phyloP scores from a whole-genome alignment of 2,329 filamentous ascomycete species.

The Fusarium globosum region DNA sequence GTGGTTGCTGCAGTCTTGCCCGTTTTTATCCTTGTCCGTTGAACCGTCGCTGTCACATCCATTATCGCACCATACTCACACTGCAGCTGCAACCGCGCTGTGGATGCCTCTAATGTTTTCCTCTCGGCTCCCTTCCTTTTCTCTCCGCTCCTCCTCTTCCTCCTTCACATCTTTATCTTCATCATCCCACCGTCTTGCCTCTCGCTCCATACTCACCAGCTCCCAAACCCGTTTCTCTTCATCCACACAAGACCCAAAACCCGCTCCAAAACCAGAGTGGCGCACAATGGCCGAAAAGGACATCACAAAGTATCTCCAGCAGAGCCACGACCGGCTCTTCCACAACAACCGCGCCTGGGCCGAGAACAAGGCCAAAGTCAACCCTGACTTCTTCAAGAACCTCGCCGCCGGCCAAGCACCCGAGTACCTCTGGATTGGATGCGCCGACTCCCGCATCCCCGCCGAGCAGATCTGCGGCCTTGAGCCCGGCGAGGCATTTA shows the following conservation, averaged over 20 bases:
- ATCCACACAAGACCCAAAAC: constrained; percentile 7
- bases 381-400: constrained; percentile 74
- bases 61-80: constrained; percentile 23
- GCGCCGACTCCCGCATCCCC: constrained; percentile 90
- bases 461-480: constrained; percentile 87
- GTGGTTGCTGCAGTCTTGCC: constrained; percentile 9
- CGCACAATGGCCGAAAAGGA: constrained; percentile 54
- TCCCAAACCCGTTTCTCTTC: constrained; percentile 26
- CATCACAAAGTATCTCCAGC: constrained; percentile 66
- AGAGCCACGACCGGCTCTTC: constrained; percentile 75
- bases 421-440: constrained; percentile 89
- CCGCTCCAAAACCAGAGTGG: constrained; percentile 28
- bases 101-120: constrained; percentile 42
- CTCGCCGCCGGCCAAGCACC: constrained; percentile 73
- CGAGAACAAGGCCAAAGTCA: constrained; percentile 63
- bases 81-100: background rate
- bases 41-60: constrained; percentile 10
- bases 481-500: constrained; percentile 89
- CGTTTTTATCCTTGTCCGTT: constrained; percentile 14
- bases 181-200: background rate
- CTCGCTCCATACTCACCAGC: background rate
- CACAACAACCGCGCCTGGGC: constrained; percentile 77
- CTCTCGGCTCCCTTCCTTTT: constrained; percentile 36
- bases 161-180: constrained; percentile 22
- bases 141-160: constrained; percentile 16